phyloP scores from a whole-genome alignment of 768 basidiomycete species.

The Mycena belliarum region DNA sequence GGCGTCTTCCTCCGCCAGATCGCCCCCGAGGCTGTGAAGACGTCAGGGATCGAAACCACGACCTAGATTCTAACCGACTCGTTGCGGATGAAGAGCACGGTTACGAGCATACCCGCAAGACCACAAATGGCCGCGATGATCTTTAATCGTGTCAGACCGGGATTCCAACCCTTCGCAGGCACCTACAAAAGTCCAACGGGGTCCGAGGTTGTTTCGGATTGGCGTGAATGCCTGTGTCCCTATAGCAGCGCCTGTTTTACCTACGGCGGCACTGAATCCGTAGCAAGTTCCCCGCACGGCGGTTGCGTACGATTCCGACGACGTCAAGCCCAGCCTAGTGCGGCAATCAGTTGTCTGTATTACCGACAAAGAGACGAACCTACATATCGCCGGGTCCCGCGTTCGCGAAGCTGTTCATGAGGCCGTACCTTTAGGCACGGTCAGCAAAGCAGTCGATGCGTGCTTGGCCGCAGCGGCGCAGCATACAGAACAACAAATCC shows the following conservation, averaged over 20 bases:
- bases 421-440: conserved; percentile 49
- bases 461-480: background rate
- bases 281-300: conserved; percentile 60
- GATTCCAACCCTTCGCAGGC: conserved; percentile 32
- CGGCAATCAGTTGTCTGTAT: background rate
- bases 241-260: conserved; percentile 72
- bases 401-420: conserved; percentile 57
- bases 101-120: conserved; percentile 59
- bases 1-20: conserved; percentile 65
- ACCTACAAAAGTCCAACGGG: conserved; percentile 41
- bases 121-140: conserved; percentile 61
- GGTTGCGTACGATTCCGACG: conserved; percentile 16
- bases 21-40: conserved; percentile 60
- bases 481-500: conserved; percentile 69
- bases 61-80: conserved; percentile 12
- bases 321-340: conserved; percentile 15
- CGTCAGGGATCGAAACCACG: conserved; percentile 55
- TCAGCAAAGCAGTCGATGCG: background rate
- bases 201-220: conserved; percentile 66
- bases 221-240: conserved; percentile 73
- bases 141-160: conserved; percentile 40
- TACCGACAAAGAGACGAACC: background rate
- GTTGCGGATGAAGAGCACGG: conserved; percentile 44
- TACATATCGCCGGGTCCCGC: conserved; percentile 67
- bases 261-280: conserved; percentile 66